phyloP scores from a whole-genome alignment of 1,284 basidiomycete species.

The Ustilago trichophora region DNA sequence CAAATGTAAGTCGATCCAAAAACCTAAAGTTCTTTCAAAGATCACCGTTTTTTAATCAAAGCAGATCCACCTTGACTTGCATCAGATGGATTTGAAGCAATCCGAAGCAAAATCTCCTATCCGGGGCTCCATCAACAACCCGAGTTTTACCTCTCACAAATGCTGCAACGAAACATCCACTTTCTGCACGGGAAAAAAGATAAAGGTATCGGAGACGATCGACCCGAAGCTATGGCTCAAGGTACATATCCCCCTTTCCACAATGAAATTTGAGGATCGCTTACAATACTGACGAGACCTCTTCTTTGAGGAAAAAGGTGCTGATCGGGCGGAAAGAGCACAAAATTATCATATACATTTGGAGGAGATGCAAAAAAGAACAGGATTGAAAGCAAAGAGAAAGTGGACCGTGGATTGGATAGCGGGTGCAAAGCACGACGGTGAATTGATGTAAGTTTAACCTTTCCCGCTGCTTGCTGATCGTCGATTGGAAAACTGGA shows the following conservation, averaged over 20 bases:
- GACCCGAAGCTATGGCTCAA: conserved; percentile 39
- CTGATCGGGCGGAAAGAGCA: conserved; percentile 18
- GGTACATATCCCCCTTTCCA: no score
- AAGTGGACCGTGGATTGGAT: conserved; percentile 40
- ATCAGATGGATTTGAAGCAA: conserved; percentile 29
- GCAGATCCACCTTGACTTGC: no score
- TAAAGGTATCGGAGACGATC: conserved; percentile 33
- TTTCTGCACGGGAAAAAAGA: conserved; percentile 32
- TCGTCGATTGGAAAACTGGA: no score
- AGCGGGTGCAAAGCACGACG: conserved; percentile 27
- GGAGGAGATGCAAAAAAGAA: conserved; percentile 4
- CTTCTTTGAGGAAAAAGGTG: no score
- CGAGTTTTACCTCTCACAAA: no score
- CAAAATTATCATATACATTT: conserved; percentile 32
- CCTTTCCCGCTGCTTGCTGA: no score
- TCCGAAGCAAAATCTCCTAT: conserved; percentile 11
- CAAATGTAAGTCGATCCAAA: conserved; percentile 31
- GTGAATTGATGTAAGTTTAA: conserved; percentile 40
- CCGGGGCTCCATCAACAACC: no score
- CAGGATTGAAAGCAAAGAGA: not conserved
- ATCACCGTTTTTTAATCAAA: no score
- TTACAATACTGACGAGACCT: no score
- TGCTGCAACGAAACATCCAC: conserved; percentile 12
- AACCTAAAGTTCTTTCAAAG: not conserved
- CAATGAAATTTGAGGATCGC: no score